Evolutionary conservation across 371 early-diverging fungal species (phyloP).

Genomic region (Mycotypha africana): DNA sequence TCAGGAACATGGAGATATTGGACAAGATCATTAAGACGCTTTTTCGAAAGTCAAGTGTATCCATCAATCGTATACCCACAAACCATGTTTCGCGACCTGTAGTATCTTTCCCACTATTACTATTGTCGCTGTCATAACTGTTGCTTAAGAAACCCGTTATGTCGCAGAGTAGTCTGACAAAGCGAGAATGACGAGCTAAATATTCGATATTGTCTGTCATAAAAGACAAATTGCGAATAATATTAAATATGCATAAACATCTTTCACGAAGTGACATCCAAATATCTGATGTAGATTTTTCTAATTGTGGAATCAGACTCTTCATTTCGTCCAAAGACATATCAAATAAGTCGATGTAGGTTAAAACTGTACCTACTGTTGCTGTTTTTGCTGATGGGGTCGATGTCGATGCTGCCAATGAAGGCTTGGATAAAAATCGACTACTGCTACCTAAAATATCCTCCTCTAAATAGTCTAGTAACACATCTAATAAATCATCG

Average conservation of each 20-base stretch:
- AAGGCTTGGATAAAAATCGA: slow-evolving; percentile 6
- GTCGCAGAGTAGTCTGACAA: slow-evolving; percentile 32
- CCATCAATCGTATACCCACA: slow-evolving; percentile 42
- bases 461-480: slow-evolving; percentile 44
- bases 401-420: neutral
- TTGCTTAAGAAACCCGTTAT: no score
- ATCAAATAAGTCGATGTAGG: slow-evolving; percentile 47
- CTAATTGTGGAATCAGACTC: slow-evolving; percentile 39
- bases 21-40: slow-evolving; percentile 47
- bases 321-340: slow-evolving; percentile 54
- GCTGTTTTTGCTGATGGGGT: neutral
- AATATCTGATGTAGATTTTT: slow-evolving; percentile 33
- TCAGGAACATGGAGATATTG: slow-evolving; percentile 43
- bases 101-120: slow-evolving; percentile 18
- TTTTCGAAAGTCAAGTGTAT: slow-evolving; percentile 57
- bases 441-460: slow-evolving; percentile 32
- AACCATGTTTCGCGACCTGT: slow-evolving; percentile 31
- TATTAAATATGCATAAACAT: slow-evolving; percentile 46
- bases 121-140: no score
- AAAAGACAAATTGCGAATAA: slow-evolving; percentile 63
- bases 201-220: slow-evolving; percentile 55
- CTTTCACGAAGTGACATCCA: slow-evolving; percentile 44
- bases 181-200: slow-evolving; percentile 50
- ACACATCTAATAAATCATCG: slow-evolving; percentile 49
- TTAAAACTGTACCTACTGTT: slow-evolving; percentile 21